A percentile compares a stretch with the other conserved stretches of the same genome.
Conservation (phyloP, 2,329 filamentous ascomycete genomes). For the Neofusicoccum umdonicola region DNA sequence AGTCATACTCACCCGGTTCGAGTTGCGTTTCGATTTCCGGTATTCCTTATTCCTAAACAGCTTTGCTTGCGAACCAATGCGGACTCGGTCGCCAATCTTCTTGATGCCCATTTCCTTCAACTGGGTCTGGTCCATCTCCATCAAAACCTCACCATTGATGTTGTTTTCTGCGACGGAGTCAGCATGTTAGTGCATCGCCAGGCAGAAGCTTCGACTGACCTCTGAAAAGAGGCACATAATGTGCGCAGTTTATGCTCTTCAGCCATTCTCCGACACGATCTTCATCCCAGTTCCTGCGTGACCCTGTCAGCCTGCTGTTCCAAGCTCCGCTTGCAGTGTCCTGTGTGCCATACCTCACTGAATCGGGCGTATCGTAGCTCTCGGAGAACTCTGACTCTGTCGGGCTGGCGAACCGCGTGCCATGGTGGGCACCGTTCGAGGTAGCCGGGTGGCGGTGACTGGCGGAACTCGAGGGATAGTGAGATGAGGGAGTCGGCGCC, state of each 20-base stretch:
- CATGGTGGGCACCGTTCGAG: conserved; percentile 44
- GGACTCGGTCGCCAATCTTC: conserved; percentile 93
- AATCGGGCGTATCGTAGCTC: conserved; percentile 66
- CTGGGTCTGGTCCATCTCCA: conserved; percentile 95
- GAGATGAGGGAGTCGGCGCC: conserved; percentile 31
- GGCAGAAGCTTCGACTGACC: conserved; percentile 35
- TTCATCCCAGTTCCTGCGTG: conserved; percentile 74
- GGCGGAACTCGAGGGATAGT: conserved; percentile 34
- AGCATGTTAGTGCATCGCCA: conserved; percentile 23
- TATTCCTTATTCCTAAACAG: conserved; percentile 49
- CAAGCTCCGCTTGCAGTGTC: not conserved
- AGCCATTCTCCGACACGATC: conserved; percentile 89
- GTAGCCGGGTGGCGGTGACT: conserved; percentile 37
- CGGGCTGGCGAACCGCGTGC: conserved; percentile 66
- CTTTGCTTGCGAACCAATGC: conserved; percentile 60
- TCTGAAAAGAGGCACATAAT: conserved; percentile 89
- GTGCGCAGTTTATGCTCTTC: conserved; percentile 83
- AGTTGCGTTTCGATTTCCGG: conserved; percentile 62
- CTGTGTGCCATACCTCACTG: conserved; percentile 36
- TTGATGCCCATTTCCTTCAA: conserved; percentile 98
- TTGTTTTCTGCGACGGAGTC: conserved; percentile 63
- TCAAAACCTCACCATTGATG: conserved; percentile 93
- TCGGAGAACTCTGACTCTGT: conserved; percentile 94
- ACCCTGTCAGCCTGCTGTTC: conserved; percentile 22
- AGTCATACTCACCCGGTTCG: conserved; percentile 64